Percentiles rank a stretch among this genome's conserved stretches.
Conservation (phyloP, 2,329 filamentous ascomycete genomes). For the Colletotrichum nymphaeae region DNA sequence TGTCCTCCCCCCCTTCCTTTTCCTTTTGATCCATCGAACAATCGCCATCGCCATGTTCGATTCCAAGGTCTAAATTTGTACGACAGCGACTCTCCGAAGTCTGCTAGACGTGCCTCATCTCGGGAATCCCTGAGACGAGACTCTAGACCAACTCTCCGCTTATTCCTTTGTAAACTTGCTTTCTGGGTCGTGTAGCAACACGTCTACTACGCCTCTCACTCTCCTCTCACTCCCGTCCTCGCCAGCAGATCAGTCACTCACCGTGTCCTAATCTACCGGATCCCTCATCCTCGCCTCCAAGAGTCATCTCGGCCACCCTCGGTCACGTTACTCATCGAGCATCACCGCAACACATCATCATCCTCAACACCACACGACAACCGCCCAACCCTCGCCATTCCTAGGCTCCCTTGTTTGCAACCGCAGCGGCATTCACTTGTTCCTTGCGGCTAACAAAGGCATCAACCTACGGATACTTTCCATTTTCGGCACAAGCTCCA, state of each 20-base stretch:
- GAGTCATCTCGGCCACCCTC: constrained; percentile 32
- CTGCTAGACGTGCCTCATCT: constrained; percentile 53
- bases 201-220: constrained; percentile 30
- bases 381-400: constrained; percentile 31
- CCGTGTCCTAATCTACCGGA: constrained; percentile 34
- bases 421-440: constrained; percentile 64
- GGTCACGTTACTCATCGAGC: constrained; percentile 34
- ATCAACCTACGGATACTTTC: constrained; percentile 17
- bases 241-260: constrained; percentile 33
- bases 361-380: constrained; percentile 22
- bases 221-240: constrained; percentile 31
- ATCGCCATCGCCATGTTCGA: constrained; percentile 65
- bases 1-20: constrained; percentile 49
- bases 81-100: constrained; percentile 66
- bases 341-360: constrained; percentile 19
- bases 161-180: constrained; percentile 40
- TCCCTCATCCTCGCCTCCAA: constrained; percentile 35
- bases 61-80: constrained; percentile 60
- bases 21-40: constrained; percentile 56
- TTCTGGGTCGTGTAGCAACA: constrained; percentile 32
- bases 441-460: constrained; percentile 53
- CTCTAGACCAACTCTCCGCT: constrained; percentile 48
- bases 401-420: constrained; percentile 36
- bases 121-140: constrained; percentile 40
- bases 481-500: constrained; percentile 16